Base-by-base conservation (phyloP, 768 basidiomycete genomes). In the Rubroboletus satanas region DNA sequence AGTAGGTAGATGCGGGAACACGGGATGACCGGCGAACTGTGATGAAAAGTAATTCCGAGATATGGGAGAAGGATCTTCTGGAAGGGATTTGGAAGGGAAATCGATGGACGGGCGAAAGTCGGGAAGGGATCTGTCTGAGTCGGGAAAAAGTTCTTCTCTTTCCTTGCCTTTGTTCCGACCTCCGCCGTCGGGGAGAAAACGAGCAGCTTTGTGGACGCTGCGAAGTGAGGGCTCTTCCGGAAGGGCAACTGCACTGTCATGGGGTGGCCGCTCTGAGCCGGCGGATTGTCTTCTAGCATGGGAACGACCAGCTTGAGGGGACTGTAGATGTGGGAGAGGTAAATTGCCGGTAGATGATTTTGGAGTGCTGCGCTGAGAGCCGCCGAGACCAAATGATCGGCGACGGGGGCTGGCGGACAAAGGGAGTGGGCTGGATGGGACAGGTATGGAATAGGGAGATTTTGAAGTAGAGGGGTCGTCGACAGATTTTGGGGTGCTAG, bases 331-430 rank as follows among this genome's bases (percentile, higher is more conserved):
- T 12, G 67, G 65, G 11, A 71, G 62, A 23, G 71, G 69, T 11
- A 72, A 15, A 42, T 71, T 53, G 0, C 50, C 49, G 9, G 69
- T 50, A 15, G 69, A 71, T 15, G 71, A 67, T 52, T 66, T 71
- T 11, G 69, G 71, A 5, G 69, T 63, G 49, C 49, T 60, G 38
- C 59, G 62, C 18, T 69, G 71, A 32, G 71, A 67, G 41, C 28
- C 49, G 6, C 54, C 64, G 49, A 72, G 55, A 48, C 69, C 69
- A 18, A 71, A 71, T 1, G 69, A 71, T 18, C 70, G 57, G 14
- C 71, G 67, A 46, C 69, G 71, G 17, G 69, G 69, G 31, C 71
- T 71, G 21, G 71, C 69, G 7, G 69, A 69, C 45, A 71, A 51
- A n/a, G 69, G 69, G 0, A 72, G 49, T 0, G 69, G 69, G 15